These are phyloP conservation scores for Cetraspora pellucida DNA, from an alignment of 192 early-diverging fungal species.

Conservation along the genomic window DNA sequence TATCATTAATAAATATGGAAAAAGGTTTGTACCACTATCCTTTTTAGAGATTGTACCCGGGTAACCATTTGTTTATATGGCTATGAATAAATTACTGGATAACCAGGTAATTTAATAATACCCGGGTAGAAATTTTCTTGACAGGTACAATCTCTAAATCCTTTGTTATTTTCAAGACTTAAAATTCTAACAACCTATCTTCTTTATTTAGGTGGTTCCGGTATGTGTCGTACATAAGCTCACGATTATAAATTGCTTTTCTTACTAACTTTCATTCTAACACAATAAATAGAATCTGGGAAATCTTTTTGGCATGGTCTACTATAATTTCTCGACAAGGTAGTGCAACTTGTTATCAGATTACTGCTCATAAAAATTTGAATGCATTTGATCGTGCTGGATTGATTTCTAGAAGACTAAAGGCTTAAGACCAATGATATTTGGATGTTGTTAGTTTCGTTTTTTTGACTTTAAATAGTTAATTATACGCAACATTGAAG, in stretches of 20 bases:
- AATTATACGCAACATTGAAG: no score
- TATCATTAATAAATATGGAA: conserved; percentile 83
- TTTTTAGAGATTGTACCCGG: no score
- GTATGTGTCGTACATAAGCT: background rate
- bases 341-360: conserved; percentile 94
- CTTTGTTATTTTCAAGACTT: background rate
- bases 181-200: no score
- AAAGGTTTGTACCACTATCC: conserved; percentile 63
- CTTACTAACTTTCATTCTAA: background rate
- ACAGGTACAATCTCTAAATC: background rate
- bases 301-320: conserved; percentile 98
- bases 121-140: no score
- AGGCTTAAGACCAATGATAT: background rate
- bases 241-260: background rate
- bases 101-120: no score
- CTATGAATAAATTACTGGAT: no score
- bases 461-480: no score
- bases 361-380: conserved; percentile 95
- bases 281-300: conserved; percentile 71
- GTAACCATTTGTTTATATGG: no score
- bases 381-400: conserved; percentile 89
- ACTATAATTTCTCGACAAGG: conserved; percentile 96
- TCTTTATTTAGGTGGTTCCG: conserved; percentile 13
- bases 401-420: conserved; percentile 53
- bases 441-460: no score